These are phyloP conservation scores for Fistulifera pelliculosa DNA, from an alignment of 108 stramenopile genomes.

Conservation along the genomic window DNA sequence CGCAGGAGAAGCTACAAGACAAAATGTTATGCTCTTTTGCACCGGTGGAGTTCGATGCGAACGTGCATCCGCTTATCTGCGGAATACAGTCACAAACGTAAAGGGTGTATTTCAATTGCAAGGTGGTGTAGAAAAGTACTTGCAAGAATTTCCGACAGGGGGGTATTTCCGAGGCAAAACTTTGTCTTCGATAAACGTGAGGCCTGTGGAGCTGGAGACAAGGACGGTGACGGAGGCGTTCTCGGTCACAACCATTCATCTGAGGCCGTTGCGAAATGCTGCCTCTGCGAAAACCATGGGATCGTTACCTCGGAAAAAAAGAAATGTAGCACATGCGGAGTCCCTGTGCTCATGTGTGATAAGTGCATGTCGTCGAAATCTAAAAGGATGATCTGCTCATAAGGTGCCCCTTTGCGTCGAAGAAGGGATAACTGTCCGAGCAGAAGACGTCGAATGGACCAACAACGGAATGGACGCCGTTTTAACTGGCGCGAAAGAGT, in stretches of 20 bases:
- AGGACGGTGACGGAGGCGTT: constrained; percentile 78
- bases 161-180: constrained; percentile 87
- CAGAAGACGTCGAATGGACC: constrained; percentile 71
- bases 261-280: constrained; percentile 26
- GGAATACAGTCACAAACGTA: constrained; percentile 60
- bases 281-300: constrained; percentile 70
- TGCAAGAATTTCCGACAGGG: constrained; percentile 77
- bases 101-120: constrained; percentile 82
- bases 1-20: constrained; percentile 61
- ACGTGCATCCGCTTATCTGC: constrained; percentile 73
- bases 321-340: constrained; percentile 83
- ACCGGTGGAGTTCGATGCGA: constrained; percentile 89
- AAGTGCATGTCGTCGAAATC: constrained; percentile 57
- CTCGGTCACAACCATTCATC: constrained; percentile 11
- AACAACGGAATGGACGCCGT: constrained; percentile 59
- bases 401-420: constrained; percentile 82
- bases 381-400: constrained; percentile 30
- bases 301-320: constrained; percentile 86
- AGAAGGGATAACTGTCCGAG: constrained; percentile 72
- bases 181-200: constrained; percentile 90
- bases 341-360: constrained; percentile 84
- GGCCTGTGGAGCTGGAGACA: constrained; percentile 63
- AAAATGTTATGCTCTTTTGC: constrained; percentile 87
- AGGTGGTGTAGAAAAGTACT: constrained; percentile 86
- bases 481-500: too few relatives aligned